Percentiles rank a stretch among this genome's conserved stretches.
phyloP scores from a whole-genome alignment of 2,329 filamentous ascomycete species.

The Beauveria bassiana region DNA sequence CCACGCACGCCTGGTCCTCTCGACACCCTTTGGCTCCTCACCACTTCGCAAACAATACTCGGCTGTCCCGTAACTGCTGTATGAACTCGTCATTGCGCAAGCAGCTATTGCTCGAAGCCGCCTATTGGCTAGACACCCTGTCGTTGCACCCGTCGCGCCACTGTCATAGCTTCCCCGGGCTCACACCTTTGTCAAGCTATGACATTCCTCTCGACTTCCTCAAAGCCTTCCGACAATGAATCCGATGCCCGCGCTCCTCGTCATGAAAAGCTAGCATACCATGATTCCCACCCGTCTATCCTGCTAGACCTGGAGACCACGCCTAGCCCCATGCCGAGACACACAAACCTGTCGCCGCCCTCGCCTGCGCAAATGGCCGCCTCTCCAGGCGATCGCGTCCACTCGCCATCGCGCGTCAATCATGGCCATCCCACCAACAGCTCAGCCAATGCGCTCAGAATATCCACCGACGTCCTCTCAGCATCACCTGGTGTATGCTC shows the following conservation, averaged over 20 bases:
- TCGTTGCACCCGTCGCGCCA: background rate
- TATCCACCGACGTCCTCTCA: conserved; percentile 4
- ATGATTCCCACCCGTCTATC: background rate
- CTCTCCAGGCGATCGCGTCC: background rate
- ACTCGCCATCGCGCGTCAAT: background rate
- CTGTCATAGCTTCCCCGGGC: background rate
- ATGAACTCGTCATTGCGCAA: background rate
- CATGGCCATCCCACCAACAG: background rate
- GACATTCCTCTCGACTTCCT: background rate
- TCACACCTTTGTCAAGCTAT: conserved; percentile 2
- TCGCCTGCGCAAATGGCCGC: background rate
- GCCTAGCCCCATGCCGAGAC: background rate
- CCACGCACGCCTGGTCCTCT: background rate
- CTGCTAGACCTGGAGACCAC: background rate
- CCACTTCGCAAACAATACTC: too few species aligned
- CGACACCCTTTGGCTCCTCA: background rate
- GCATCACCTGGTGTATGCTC: background rate
- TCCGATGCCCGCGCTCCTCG: background rate
- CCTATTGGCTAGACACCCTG: background rate
- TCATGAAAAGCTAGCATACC: background rate
- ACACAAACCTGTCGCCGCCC: background rate
- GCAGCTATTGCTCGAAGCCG: background rate
- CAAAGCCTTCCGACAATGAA: background rate
- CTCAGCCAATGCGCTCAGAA: conserved; percentile 5
- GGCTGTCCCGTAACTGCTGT: background rate